Base-by-base conservation (phyloP, 1,284 basidiomycete species). In the Phaffia rhodozyma region DNA sequence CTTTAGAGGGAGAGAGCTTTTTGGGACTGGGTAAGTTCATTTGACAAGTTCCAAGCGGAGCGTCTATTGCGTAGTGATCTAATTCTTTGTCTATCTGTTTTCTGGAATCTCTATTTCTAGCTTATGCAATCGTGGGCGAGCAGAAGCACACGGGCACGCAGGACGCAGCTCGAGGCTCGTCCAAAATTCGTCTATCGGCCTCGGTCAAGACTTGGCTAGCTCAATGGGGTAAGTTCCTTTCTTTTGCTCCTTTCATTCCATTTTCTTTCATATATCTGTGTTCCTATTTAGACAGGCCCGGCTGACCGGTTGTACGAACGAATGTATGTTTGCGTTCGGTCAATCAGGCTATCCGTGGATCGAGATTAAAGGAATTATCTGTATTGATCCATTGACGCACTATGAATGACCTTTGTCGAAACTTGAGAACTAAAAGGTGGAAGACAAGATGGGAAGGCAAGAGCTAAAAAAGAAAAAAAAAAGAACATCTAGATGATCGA, bases 91-190 rank as follows among this genome's bases (percentile, higher is more conserved):
- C 20, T 50, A 23, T 27, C 59, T 43, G 43, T 18, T 38, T n/a
- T 18, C 11, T 9, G 47, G 52, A 5, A 2, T 53, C 25, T 27
- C 25, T 69, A 9, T 69, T 55, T n/a, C 30, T 68, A 89, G 93
- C 83, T 23, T 98, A 88, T 73, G 76, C 91, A 29, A 82, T 97
- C 43, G 89, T 97, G 4, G 94, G 96, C 13, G 91, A 96, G 75
- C 91, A 93, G 74, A 93, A 91, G 75, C 94, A 97, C 73, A 91
- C 89, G 1, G 92, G 89, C 2, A 87, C 84, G 34, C 89, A 92
- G 71, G 89, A 92, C 71, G 78, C 82, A 20, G 82, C 80, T 18
- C 82, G 90, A 58, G 89, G 91, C 48, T 83, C 89, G 1, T 88
- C 87, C 38, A 86, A 89, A 66, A 81, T 83, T 21, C 84, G 91